Base-by-base conservation (phyloP, 2,329 filamentous ascomycete genomes). In the Helotiales sp. region DNA sequence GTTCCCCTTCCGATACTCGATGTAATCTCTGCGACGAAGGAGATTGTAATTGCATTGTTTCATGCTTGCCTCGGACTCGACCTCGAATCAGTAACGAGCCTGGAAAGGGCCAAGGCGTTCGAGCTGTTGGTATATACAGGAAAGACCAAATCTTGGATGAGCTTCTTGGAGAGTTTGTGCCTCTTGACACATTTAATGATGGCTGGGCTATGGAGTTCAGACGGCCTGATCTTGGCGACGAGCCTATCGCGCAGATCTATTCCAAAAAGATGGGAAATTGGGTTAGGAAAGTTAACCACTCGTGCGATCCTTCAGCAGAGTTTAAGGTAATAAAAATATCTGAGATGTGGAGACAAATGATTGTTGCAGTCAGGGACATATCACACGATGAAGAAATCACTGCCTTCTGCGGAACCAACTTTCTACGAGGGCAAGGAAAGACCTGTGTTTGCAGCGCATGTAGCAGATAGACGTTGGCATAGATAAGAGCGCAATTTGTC, bases 321-420 rank as follows among this genome's bases (percentile, higher is more conserved):
- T 67, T 63, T 24, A 26, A 22, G n/a, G 47, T 54, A 37, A 63
- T 63, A 22, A 60, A 63, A 61, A 67, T 67, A 67, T 67, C 54
- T 63, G 24, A 50, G 7, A 34, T 26, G 52, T 67, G 30, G 61
- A 67, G 65, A 55, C 20, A 60, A 52, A 67, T 67, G 32, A 54
- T 67, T 59, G 37, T 63, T 34, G 45, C 55, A 47, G 26, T 63
- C 45, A 22, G 52, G 54, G 60, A 63, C 26, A 67, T 67, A 67
- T 40, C 61, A 22, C 30, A 63, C 47, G n/a, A 63, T 8, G 17
- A 57, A 17, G 65, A 67, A 55, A 55, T 67, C 47, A 67, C 54
- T 30, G 61, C 65, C 43, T 63, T 26, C 13, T 65, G n/a, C 20
- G 17, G 55, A 37, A 32, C 28, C 8, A 65, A 65, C 30, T 65